Evolutionary conservation across 2,329 filamentous ascomycete species (phyloP), one percentile per base, ranked within the genome.

Genomic region (Hymenoscyphus scutula): DNA sequence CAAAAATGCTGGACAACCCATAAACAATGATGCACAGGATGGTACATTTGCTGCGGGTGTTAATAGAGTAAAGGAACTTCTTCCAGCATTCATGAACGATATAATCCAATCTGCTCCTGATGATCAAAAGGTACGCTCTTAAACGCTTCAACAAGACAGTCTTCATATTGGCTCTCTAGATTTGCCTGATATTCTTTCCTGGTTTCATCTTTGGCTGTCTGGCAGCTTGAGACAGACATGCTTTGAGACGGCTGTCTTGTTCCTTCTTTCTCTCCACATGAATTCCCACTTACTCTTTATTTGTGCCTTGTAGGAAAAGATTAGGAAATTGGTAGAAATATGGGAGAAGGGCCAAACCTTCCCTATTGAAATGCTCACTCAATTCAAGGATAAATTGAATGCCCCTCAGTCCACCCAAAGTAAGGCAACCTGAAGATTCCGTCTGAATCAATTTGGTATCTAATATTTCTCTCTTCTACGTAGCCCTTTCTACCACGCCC

Each of bases 291-390:
- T 80, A 84, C 81, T 74, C 78, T 77, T 62, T 77, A 63, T 64
- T 71, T 75, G 73, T 74, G 67, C 74, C 69, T 75, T 87, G 81
- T 89, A 95, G 90, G 92, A 96, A 76, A 98, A 97, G 81, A 94
- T 98, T 77, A 88, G 84, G 75, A 98, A 98, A 77, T 85, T 99
- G 71, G 82, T 98, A 78, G 93, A 97, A 75, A 99, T 99, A 70
- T 99, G 95, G 95, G 93, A 97, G 76, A 95, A 95, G 74, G 92
- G 91, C 68, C 89, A 90, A 74, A 98, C 93, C 25, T 98, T 99
- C 76, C 92, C 95, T 29, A 76, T 83, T 51, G 77, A 87, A 60
- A 89, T 97, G 86, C 85, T 99, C 71, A 82, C 82, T 66, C 86
- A 85, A 41, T 96, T 96, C 82, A 94, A 92, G 78, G 84, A 91